A percentile compares a stretch with the other conserved stretches of the same genome.
Conservation (phyloP, 768 basidiomycete species). For the Thelephora ganbajun region DNA sequence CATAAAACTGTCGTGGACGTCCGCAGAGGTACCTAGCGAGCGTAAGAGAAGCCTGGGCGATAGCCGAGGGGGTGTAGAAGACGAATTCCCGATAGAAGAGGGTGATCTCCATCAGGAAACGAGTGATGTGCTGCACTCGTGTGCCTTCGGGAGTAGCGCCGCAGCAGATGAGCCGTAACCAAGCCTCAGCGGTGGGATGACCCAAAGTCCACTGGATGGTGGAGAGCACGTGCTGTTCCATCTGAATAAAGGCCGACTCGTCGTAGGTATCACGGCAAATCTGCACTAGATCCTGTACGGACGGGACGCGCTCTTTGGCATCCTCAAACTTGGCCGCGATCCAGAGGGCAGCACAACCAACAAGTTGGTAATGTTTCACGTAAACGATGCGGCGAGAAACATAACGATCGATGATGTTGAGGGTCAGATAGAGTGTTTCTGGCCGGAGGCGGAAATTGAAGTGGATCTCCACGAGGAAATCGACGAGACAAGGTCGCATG, state of each 20-base stretch:
- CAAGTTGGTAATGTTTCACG: constrained; percentile 98
- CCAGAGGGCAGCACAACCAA: constrained; percentile 97
- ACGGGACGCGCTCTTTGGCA: constrained; percentile 94
- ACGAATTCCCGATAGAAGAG: constrained; percentile 96
- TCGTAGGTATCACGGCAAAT: constrained; percentile 97
- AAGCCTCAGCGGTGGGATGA: constrained; percentile 95
- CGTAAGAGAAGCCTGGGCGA: constrained; percentile 82
- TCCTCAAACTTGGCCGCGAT: constrained; percentile 99
- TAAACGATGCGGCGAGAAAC: constrained; percentile 97
- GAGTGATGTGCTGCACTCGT: constrained; percentile 88
- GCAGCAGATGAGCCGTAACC: constrained; percentile 78
- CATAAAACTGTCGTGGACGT: constrained; percentile 62
- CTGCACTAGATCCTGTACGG: constrained; percentile 84
- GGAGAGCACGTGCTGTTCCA: constrained; percentile 94
- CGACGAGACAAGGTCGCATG: constrained; percentile 97
- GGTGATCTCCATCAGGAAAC: constrained; percentile 99
- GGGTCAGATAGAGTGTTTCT: constrained; percentile 94
- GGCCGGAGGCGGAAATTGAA: constrained; percentile 95
- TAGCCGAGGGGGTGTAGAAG: constrained; percentile 69
- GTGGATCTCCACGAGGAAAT: constrained; percentile 98
- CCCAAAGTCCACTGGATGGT: constrained; percentile 96
- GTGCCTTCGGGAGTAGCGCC: constrained; percentile 67
- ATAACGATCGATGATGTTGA: constrained; percentile 99
- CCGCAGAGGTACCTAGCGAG: constrained; percentile 82
- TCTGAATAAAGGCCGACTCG: constrained; percentile 95